Conservation (phyloP, 139 green algal genomes). For the Micromonas commoda region DNA sequence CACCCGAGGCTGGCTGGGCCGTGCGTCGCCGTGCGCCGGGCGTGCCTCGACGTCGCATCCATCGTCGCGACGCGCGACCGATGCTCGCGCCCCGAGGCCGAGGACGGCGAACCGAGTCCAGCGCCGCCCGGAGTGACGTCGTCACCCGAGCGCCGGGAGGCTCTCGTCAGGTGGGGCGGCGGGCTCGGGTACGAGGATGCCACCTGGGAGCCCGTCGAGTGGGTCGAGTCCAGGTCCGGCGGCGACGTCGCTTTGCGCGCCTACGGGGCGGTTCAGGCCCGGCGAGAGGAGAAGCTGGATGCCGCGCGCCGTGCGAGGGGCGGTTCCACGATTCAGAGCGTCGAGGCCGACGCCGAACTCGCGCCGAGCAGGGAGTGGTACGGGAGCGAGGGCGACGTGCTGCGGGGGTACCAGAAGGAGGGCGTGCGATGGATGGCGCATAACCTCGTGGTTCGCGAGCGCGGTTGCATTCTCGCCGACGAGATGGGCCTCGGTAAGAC, state of each 20-base stretch:
- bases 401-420: conserved; percentile 76
- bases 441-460: background rate
- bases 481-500: conserved; percentile 96
- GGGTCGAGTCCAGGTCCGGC: background rate
- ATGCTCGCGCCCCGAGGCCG: background rate
- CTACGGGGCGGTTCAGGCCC: background rate
- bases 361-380: background rate
- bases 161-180: background rate
- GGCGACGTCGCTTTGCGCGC: background rate
- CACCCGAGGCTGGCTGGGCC: background rate
- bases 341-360: background rate
- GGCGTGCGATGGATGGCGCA: conserved; percentile 57
- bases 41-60: background rate
- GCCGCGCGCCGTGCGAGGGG: background rate
- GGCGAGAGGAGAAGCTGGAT: background rate
- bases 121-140: background rate
- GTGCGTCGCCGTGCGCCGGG: background rate
- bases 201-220: background rate
- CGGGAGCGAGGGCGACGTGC: conserved; percentile 8
- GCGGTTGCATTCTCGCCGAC: conserved; percentile 84
- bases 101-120: background rate
- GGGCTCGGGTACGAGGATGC: conserved; percentile 9
- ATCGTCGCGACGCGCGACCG: background rate
- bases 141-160: too few relatives aligned
- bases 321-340: background rate